A percentile compares a stretch with the other conserved stretches of the same genome.
These are phyloP conservation scores for Clavariopsis aquatica DNA, from an alignment of 495 filamentous ascomycete genomes.

Conservation along the genomic window DNA sequence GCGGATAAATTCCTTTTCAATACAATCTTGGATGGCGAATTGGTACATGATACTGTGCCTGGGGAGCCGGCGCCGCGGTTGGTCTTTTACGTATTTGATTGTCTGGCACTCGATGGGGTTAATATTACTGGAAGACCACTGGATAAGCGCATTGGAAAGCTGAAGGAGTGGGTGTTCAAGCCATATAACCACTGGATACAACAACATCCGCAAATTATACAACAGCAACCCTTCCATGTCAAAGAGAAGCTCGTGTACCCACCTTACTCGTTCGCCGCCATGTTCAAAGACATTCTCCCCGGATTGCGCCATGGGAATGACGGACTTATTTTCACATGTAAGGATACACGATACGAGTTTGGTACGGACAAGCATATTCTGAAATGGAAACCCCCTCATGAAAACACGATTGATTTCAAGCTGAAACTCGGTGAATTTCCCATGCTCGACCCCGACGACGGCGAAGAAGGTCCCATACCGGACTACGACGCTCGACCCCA, in stretches of 20 bases:
- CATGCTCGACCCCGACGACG: conserved; percentile 61
- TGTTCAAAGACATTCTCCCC: conserved; percentile 84
- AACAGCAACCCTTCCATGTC: conserved; percentile 73
- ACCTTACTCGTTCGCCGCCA: conserved; percentile 82
- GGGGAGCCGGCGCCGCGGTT: conserved; percentile 71
- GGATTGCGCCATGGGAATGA: conserved; percentile 88
- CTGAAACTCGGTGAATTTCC: conserved; percentile 73
- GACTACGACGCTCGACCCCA: conserved; percentile 64
- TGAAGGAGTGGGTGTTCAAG: conserved; percentile 72
- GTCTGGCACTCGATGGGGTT: conserved; percentile 76
- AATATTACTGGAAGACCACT: conserved; percentile 74
- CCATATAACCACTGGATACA: conserved; percentile 75
- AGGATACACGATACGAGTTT: conserved; percentile 76
- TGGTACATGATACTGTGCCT: conserved; percentile 73
- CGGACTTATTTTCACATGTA: conserved; percentile 94
- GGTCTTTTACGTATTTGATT: conserved; percentile 78
- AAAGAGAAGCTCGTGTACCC: conserved; percentile 86
- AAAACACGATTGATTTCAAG: conserved; percentile 92
- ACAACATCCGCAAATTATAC: conserved; percentile 63
- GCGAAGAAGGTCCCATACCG: conserved; percentile 45
- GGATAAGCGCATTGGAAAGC: conserved; percentile 86
- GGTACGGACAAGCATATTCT: conserved; percentile 91
- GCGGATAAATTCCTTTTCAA: conserved; percentile 67
- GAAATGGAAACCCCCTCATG: conserved; percentile 92
- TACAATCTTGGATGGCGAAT: conserved; percentile 89